A percentile compares a stretch with the other conserved stretches of the same genome.
Evolutionary conservation across 345 rosid genomes (phyloP).

Genomic region (Eucalyptus paniculata): DNA sequence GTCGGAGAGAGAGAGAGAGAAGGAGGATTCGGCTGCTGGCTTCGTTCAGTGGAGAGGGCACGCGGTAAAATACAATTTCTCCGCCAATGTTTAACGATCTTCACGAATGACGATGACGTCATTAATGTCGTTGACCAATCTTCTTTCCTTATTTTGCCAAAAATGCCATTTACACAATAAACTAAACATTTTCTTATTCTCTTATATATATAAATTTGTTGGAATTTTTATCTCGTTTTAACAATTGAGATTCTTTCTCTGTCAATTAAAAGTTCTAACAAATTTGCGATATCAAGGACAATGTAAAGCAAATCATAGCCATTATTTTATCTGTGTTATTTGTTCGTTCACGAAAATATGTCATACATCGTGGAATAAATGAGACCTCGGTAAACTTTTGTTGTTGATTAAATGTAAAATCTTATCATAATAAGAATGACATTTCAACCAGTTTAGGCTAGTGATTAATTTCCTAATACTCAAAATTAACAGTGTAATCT

Average conservation of each 20-base stretch:
- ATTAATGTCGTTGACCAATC: not conserved
- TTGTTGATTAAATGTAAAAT: not conserved
- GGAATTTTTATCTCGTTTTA: not conserved
- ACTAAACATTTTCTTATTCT: not conserved
- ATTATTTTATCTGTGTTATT: too few relatives aligned
- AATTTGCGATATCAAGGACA: rapidly evolving
- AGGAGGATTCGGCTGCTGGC: not conserved
- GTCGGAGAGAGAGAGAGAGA: not conserved
- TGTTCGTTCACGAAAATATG: too few relatives aligned
- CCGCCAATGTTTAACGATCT: not conserved
- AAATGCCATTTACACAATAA: not conserved
- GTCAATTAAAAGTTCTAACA: not conserved
- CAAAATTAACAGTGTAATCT: not conserved
- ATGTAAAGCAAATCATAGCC: too few relatives aligned
- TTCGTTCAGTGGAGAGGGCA: not conserved
- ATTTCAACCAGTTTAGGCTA: rapidly evolving
- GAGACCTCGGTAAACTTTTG: too few relatives aligned
- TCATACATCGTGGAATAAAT: rapidly evolving
- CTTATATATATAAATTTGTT: not conserved
- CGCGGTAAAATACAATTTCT: not conserved
- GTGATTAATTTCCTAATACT: not conserved
- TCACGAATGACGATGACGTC: not conserved
- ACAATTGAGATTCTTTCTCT: not conserved
- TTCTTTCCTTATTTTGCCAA: not conserved
- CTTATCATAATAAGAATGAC: rapidly evolving